These are phyloP conservation scores for Chaetomium fimeti DNA, from an alignment of 495 filamentous ascomycete genomes.

Conservation along the genomic window DNA sequence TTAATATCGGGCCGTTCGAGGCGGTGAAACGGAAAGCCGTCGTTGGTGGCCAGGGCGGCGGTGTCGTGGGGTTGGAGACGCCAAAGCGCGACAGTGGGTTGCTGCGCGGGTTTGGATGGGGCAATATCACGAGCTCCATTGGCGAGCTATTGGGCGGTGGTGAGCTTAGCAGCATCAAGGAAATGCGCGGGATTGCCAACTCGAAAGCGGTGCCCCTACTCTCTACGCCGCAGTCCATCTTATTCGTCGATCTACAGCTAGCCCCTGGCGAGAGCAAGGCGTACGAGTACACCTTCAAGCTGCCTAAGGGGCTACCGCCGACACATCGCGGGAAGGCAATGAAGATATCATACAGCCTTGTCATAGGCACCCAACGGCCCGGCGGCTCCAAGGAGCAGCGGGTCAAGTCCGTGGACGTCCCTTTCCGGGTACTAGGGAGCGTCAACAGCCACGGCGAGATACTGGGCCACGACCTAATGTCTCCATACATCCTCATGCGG, in stretches of 20 bases:
- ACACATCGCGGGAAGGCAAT: slow-evolving; percentile 90
- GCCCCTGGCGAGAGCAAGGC: slow-evolving; percentile 85
- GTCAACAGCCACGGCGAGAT: slow-evolving; percentile 69
- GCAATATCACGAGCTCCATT: slow-evolving; percentile 81
- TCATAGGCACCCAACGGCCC: slow-evolving; percentile 88
- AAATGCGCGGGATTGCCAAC: slow-evolving; percentile 80
- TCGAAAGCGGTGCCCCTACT: slow-evolving; percentile 83
- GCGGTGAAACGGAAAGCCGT: slow-evolving; percentile 93
- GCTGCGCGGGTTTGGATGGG: slow-evolving; percentile 83
- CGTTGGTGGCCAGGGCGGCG: slow-evolving; percentile 79
- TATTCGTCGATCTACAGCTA: slow-evolving; percentile 90
- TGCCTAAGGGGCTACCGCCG: slow-evolving; percentile 85
- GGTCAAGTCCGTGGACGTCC: slow-evolving; percentile 86
- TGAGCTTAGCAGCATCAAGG: slow-evolving; percentile 87
- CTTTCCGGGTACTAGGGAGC: slow-evolving; percentile 90
- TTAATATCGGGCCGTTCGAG: slow-evolving; percentile 88
- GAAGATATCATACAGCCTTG: slow-evolving; percentile 85
- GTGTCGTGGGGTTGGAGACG: slow-evolving; percentile 76
- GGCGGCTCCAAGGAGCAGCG: slow-evolving; percentile 74
- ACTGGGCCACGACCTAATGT: slow-evolving; percentile 81
- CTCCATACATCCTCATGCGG: slow-evolving; percentile 84
- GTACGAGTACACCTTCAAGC: slow-evolving; percentile 78
- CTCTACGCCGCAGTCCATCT: slow-evolving; percentile 92
- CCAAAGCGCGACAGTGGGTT: slow-evolving; percentile 75
- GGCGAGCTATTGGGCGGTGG: slow-evolving; percentile 79